These are phyloP conservation scores for Bacterosira constricta DNA, from an alignment of 108 stramenopile genomes.

Conservation along the genomic window DNA sequence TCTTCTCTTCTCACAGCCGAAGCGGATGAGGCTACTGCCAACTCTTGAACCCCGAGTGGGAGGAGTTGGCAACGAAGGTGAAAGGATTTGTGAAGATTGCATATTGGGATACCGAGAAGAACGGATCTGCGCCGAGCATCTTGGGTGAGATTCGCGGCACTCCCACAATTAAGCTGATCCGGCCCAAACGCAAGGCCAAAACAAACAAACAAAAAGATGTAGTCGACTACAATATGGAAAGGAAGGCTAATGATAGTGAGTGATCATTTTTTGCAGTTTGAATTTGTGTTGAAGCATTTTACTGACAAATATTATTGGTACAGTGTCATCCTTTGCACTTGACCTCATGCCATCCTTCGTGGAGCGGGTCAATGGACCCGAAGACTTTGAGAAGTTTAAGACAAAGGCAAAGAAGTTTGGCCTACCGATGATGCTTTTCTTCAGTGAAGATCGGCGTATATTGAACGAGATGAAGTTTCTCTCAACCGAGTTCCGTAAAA, in stretches of 20 bases:
- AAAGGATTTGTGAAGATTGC: slow-evolving; percentile 67
- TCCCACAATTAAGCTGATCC: slow-evolving; percentile 62
- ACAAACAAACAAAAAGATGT: slow-evolving; percentile 60
- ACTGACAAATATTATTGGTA: too few species aligned
- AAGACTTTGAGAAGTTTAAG: slow-evolving; percentile 49
- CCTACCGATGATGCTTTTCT: slow-evolving; percentile 59
- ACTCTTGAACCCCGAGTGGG: slow-evolving; percentile 71
- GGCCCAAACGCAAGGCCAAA: slow-evolving; percentile 62
- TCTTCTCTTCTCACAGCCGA: slow-evolving; percentile 44
- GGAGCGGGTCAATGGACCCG: slow-evolving; percentile 49
- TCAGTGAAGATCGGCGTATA: slow-evolving; percentile 52
- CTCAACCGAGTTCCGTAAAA: slow-evolving; percentile 65
- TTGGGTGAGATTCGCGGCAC: slow-evolving; percentile 68
- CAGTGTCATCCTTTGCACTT: slow-evolving; percentile 56
- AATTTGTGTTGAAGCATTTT: background rate
- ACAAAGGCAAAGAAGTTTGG: slow-evolving; percentile 56
- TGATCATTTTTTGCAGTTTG: background rate
- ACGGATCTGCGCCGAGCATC: slow-evolving; percentile 49
- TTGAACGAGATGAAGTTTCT: slow-evolving; percentile 61
- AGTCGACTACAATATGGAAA: slow-evolving; percentile 66
- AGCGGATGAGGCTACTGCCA: slow-evolving; percentile 80
- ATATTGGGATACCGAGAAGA: slow-evolving; percentile 73
- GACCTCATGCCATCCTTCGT: slow-evolving; percentile 61
- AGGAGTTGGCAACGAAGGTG: slow-evolving; percentile 61
- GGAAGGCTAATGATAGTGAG: slow-evolving; percentile 55